phyloP scores from a whole-genome alignment of 139 green algal genomes.

The Chara braunii region DNA sequence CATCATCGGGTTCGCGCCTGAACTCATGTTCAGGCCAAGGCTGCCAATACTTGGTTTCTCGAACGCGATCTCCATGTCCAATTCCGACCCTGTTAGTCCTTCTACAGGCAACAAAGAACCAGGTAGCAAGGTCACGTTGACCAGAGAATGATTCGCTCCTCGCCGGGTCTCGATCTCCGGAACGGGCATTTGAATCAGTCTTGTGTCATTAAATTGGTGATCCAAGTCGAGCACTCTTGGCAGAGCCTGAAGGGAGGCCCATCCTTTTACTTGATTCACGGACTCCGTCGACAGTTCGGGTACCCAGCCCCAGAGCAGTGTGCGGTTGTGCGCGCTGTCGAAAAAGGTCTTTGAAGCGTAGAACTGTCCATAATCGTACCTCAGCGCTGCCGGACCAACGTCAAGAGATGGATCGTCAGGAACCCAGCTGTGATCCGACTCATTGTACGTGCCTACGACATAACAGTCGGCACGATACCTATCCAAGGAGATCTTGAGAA shows the following conservation, averaged over 20 bases:
- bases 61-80: too few species aligned
- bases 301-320: constrained; percentile 26
- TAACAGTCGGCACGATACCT: constrained; percentile 11
- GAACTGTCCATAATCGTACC: constrained; percentile 30
- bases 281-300: constrained; percentile 14
- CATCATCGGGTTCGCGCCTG: too few species aligned
- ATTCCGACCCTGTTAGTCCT: too few species aligned
- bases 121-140: too few species aligned
- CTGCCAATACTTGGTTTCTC: too few species aligned
- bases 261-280: constrained; percentile 16
- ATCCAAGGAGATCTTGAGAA: constrained; percentile 28
- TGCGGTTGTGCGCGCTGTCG: not conserved
- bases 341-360: constrained; percentile 39
- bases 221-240: constrained; percentile 13
- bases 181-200: too few species aligned
- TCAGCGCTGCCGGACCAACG: not conserved
- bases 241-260: constrained; percentile 24
- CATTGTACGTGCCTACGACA: constrained; percentile 11
- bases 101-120: too few species aligned
- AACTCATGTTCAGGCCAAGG: too few species aligned
- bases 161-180: too few species aligned
- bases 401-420: constrained; percentile 1
- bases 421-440: constrained; percentile 3
- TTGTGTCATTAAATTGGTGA: too few species aligned
- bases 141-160: too few species aligned